These are phyloP conservation scores for Eucalyptus camaldulensis DNA, from an alignment of 345 rosid genomes.

Conservation along the genomic window DNA sequence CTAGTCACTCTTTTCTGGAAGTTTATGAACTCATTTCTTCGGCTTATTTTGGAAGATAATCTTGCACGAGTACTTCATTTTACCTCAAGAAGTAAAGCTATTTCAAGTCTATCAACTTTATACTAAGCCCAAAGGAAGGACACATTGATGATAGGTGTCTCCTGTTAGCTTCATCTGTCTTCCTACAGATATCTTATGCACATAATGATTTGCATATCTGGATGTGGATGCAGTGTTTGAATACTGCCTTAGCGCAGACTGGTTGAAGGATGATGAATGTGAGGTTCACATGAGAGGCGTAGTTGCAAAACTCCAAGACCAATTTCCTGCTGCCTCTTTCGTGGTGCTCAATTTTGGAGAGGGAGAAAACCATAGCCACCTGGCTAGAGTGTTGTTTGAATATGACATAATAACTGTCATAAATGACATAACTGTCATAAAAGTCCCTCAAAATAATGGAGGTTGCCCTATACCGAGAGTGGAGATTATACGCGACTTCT, in stretches of 20 bases:
- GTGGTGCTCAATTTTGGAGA: conserved; percentile 79
- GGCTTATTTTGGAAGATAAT: not conserved
- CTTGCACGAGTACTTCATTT: not conserved
- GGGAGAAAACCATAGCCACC: conserved; percentile 34
- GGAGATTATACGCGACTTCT: conserved; percentile 80
- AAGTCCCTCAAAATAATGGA: conserved; percentile 83
- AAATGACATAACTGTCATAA: conserved; percentile 87
- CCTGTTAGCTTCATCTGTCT: not conserved
- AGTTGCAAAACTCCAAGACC: conserved; percentile 55
- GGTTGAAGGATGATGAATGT: conserved; percentile 45
- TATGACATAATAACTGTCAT: conserved; percentile 67
- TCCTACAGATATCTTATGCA: not conserved
- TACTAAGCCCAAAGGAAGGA: not conserved
- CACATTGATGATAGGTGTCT: not conserved
- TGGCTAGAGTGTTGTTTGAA: conserved; percentile 50
- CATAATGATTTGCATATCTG: not conserved
- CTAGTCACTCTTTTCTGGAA: not conserved
- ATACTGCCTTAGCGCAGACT: conserved; percentile 42
- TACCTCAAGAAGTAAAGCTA: not conserved
- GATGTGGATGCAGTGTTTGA: conserved; percentile 57
- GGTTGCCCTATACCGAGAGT: conserved; percentile 67
- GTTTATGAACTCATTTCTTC: not conserved
- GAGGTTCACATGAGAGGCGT: conserved; percentile 49
- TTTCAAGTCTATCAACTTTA: not conserved
- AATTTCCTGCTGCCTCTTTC: conserved; percentile 64